Percentiles rank a stretch among this genome's conserved stretches.
Evolutionary conservation across 2,329 filamentous ascomycete species (phyloP).

Genomic region (Alternaria incomplexa): DNA sequence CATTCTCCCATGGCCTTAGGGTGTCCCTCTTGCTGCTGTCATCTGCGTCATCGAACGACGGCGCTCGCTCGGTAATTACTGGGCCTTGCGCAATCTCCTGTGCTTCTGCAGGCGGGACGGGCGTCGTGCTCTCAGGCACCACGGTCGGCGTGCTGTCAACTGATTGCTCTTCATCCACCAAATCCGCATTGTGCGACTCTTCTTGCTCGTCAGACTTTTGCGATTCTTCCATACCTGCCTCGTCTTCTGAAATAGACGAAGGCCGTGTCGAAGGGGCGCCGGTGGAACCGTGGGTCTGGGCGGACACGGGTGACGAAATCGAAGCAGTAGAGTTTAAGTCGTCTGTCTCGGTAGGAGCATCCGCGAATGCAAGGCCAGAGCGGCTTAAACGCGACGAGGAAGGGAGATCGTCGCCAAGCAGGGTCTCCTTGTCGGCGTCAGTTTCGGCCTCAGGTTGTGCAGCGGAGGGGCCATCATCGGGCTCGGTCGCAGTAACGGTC

Average conservation of each 20-base stretch:
- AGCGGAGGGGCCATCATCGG: not conserved
- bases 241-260: conserved; percentile 49
- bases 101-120: conserved; percentile 31
- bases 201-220: conserved; percentile 21
- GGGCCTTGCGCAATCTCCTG: conserved; percentile 10
- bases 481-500: not conserved
- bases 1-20: conserved; percentile 20
- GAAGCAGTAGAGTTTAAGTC: conserved; percentile 45
- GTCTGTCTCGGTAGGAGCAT: conserved; percentile 39
- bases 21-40: conserved; percentile 21
- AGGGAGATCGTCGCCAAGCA: conserved; percentile 19
- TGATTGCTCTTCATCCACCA: conserved; percentile 39
- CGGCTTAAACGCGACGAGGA: conserved; percentile 45
- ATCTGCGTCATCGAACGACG: conserved; percentile 15
- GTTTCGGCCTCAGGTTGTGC: conserved; percentile 10
- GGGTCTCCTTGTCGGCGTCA: conserved; percentile 17
- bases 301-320: conserved; percentile 47
- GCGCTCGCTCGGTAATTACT: conserved; percentile 6
- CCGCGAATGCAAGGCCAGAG: conserved; percentile 62
- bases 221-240: conserved; percentile 26
- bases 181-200: conserved; percentile 19
- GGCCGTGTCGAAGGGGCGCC: conserved; percentile 47
- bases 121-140: conserved; percentile 38
- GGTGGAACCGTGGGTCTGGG: conserved; percentile 47
- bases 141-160: conserved; percentile 45